Conservation (phyloP, 192 early-diverging fungal species). For the Dispira simplex region DNA sequence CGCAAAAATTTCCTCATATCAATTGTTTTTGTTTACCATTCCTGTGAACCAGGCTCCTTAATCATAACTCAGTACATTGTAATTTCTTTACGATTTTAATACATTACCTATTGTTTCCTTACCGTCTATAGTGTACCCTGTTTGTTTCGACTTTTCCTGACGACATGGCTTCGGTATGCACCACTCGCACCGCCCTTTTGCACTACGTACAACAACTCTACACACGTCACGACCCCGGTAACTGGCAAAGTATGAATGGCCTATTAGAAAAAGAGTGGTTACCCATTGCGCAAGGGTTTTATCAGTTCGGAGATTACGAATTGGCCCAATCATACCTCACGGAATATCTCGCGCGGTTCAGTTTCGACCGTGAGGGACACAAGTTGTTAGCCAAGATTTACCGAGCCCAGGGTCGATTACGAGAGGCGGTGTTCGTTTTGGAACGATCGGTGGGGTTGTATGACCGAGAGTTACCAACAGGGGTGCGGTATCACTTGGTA, state of each 20-base stretch:
- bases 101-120: no score
- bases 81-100: no score
- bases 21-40: no score
- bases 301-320: neutral
- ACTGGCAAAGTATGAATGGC: neutral
- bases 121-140: no score
- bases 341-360: neutral
- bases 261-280: constrained; percentile 1
- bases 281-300: constrained; percentile 1
- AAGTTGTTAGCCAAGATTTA: neutral
- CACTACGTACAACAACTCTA: no score
- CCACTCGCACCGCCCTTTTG: no score
- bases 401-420: neutral
- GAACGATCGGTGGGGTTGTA: neutral
- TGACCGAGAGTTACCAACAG: neutral
- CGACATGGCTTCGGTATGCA: no score
- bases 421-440: neutral
- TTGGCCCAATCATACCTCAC: neutral
- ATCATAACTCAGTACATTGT: no score
- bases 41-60: no score
- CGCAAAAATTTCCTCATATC: no score
- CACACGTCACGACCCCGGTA: no score
- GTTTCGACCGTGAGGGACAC: neutral
- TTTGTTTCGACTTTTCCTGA: no score
- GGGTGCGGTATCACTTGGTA: neutral